These are phyloP conservation scores for Parasitella parasitica DNA, from an alignment of 371 early-diverging fungal species.

Conservation along the genomic window DNA sequence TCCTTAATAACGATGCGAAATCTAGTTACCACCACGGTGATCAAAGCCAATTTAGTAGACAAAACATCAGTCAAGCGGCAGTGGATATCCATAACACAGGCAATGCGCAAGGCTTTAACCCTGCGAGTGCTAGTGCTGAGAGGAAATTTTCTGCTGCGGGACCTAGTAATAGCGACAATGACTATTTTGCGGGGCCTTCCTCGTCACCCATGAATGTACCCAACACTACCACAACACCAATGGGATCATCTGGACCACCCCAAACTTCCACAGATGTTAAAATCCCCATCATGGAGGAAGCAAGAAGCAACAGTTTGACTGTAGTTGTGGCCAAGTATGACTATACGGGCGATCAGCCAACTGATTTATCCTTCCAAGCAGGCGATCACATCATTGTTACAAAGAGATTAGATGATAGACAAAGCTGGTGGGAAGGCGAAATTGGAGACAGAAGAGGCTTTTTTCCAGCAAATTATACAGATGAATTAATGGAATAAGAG, in stretches of 20 bases:
- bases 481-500: conserved; percentile 12
- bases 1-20: background rate
- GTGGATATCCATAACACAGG: background rate
- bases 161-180: background rate
- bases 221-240: background rate
- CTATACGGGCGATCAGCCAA: conserved; percentile 61
- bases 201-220: background rate
- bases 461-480: conserved; percentile 46
- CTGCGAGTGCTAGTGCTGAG: background rate
- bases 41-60: background rate
- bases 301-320: background rate
- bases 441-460: conserved; percentile 60
- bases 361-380: conserved; percentile 70
- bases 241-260: background rate
- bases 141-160: background rate
- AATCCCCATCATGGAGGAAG: background rate
- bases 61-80: background rate
- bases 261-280: background rate
- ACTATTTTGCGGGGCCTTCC: background rate
- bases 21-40: background rate
- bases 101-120: background rate
- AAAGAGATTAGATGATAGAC: conserved; percentile 54
- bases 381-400: conserved; percentile 76
- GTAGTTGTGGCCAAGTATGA: conserved; percentile 73
- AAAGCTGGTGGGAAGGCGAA: conserved; percentile 83